Evolutionary conservation across 192 early-diverging fungal genomes (phyloP), one percentile per base, ranked within the genome.

Genomic region (Rhizophagus prolifer): DNA sequence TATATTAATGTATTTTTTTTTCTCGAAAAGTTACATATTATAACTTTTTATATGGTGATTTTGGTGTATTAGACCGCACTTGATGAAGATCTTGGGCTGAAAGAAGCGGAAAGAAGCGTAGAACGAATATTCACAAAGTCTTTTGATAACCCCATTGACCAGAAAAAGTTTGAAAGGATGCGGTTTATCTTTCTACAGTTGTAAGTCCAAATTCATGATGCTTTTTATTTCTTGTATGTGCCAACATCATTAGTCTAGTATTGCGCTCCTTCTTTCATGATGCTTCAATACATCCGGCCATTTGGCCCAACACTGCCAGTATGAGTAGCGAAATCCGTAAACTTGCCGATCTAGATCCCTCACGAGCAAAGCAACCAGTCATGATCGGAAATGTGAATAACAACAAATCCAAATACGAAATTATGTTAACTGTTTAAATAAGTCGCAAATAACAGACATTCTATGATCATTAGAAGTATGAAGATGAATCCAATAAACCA

Each of bases 251-350:
- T 46, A 76, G 75, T 58, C 64, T 64, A n/a, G 31, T 76, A n/a
- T 46, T 77, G 14, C 75, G 65, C 4, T 34, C 65, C 0, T 65
- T 77, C 44, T 77, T 77, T 58, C 64, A 76, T 4, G 12, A 76
- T 68, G 19, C 75, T 5, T n/a, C 75, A 66, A 47, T 38, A 10
- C 75, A 77, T 68, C 65, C 65, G 6, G 38, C 75, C 21, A 77
- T 28, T 21, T 77, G 75, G 75, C 65, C 63, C 7, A 77, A 77
- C 13, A 76, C 38, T 31, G 75, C 75, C 64, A 77, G 75, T 46
- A 34, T 65, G 16, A 77, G 75, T 26, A 26, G 10, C 10, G 69
- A 77, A 69, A n/a, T 50, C 31, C 46, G 23, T 38, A 77, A 77
- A 66, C 75, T 77, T 77, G 75, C 75, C 1, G 8, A 65, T n/a